These are phyloP conservation scores for Cryptococcus sp. DNA, from an alignment of 1,284 basidiomycete genomes.

Conservation along the genomic window DNA sequence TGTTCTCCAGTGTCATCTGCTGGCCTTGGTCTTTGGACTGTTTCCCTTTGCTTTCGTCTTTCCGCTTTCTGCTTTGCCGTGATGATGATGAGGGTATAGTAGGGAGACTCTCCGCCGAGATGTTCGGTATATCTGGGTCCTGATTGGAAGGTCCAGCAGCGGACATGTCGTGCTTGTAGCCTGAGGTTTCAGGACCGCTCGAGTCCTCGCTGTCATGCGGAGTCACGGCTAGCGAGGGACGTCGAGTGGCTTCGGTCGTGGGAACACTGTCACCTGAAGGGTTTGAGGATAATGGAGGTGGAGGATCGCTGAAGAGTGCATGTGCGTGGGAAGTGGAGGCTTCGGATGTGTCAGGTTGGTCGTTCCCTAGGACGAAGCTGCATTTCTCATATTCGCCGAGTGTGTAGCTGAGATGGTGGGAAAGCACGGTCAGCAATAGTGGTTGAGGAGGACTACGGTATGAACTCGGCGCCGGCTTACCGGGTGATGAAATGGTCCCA, in stretches of 20 bases:
- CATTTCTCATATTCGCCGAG: conserved; percentile 11
- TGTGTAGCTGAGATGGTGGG: conserved; percentile 13
- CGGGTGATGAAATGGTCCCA: conserved; percentile 31
- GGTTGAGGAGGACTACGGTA: neutral
- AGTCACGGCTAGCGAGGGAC: too few relatives aligned
- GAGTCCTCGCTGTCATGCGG: neutral
- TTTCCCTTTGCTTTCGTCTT: conserved; percentile 1
- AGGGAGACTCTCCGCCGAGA: conserved; percentile 10
- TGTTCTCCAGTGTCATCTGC: conserved; percentile 21
- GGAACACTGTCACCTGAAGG: neutral
- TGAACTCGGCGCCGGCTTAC: conserved; percentile 16
- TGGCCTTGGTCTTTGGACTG: conserved; percentile 5
- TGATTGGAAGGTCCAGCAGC: conserved; percentile 30
- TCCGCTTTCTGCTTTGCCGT: conserved; percentile 5
- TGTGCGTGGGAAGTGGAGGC: neutral
- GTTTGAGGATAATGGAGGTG: neutral
- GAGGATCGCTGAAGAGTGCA: neutral
- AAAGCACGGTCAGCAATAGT: neutral
- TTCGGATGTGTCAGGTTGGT: conserved; percentile 5
- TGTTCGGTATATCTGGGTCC: conserved; percentile 44
- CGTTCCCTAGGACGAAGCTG: conserved; percentile 2
- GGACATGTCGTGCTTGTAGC: conserved; percentile 8
- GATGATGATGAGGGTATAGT: neutral
- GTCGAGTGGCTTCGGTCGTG: too few relatives aligned
- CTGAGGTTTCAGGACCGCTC: conserved; percentile 3